These are phyloP conservation scores for Oryza officinalis DNA, from an alignment of 176 grass and related monocot species.

Conservation along the genomic window DNA sequence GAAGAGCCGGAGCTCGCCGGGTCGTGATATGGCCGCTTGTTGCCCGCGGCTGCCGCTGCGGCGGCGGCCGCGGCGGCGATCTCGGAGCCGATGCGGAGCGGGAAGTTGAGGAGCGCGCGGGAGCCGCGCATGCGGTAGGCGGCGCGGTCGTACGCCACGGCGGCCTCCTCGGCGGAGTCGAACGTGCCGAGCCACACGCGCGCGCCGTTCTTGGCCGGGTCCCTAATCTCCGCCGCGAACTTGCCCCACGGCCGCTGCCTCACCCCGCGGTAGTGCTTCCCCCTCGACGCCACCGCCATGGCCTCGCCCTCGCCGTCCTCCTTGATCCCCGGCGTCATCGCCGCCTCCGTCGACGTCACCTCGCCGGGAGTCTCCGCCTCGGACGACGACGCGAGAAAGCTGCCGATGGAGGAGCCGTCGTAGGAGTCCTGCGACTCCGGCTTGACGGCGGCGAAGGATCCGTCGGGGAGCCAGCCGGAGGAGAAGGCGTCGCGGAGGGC, in stretches of 20 bases:
- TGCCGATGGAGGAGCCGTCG: constrained; percentile 28
- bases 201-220: constrained; percentile 87
- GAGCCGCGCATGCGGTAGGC: constrained; percentile 92
- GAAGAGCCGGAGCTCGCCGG: constrained; percentile 37
- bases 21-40: constrained; percentile 35
- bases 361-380: not conserved
- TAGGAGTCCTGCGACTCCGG: constrained; percentile 39
- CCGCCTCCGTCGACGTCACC: not conserved
- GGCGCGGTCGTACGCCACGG: constrained; percentile 76
- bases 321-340: not conserved
- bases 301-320: not conserved
- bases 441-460: constrained; percentile 56
- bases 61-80: constrained; percentile 17
- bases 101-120: constrained; percentile 88
- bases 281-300: constrained; percentile 12
- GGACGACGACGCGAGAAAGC: not conserved
- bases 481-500: constrained; percentile 72
- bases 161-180: constrained; percentile 79
- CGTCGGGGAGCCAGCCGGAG: constrained; percentile 70
- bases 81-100: constrained; percentile 67
- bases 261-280: constrained; percentile 75
- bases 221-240: constrained; percentile 93
- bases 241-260: constrained; percentile 96
- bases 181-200: constrained; percentile 86
- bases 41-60: not conserved